phyloP scores from a whole-genome alignment of 1,284 basidiomycete species.

The Salmacisia buchloeana region DNA sequence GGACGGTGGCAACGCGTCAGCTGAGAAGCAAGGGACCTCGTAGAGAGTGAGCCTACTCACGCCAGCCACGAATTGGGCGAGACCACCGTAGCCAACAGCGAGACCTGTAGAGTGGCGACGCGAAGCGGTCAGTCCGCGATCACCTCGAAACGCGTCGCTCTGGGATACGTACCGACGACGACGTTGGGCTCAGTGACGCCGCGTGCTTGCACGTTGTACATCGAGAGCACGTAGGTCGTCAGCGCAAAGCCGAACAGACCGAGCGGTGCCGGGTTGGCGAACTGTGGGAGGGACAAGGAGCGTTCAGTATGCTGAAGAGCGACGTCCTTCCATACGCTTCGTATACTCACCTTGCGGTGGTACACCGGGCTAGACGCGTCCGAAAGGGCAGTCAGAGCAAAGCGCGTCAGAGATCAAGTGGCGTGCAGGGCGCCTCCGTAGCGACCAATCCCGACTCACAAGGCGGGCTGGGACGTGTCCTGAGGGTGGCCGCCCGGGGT shows the following conservation, averaged over 20 bases:
- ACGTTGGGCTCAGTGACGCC: constrained; percentile 37
- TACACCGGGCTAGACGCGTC: constrained; percentile 2
- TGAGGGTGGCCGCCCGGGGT: constrained; percentile 54
- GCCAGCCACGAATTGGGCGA: constrained; percentile 62
- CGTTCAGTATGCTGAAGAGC: neutral
- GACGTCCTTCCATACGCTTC: neutral
- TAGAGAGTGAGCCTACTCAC: too few relatives aligned
- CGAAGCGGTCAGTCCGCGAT: neutral
- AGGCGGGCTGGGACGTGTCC: constrained; percentile 52
- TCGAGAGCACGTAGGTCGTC: constrained; percentile 58
- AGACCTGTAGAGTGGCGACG: too few relatives aligned
- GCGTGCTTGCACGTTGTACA: constrained; percentile 46
- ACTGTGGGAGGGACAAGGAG: constrained; percentile 34
- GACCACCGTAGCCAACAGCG: constrained; percentile 60
- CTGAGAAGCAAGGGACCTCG: too few relatives aligned
- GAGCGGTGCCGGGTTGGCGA: constrained; percentile 58
- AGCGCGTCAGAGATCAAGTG: too few relatives aligned
- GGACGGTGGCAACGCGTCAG: too few relatives aligned
- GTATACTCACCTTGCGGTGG: constrained; percentile 2
- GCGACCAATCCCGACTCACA: constrained; percentile 12
- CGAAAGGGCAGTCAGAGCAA: neutral
- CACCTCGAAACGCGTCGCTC: neutral
- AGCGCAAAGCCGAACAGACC: constrained; percentile 52
- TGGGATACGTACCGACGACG: constrained; percentile 21
- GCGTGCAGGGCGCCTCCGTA: too few relatives aligned